Evolutionary conservation across 2,329 filamentous ascomycete species (phyloP), one percentile per base, ranked within the genome.

Genomic region (Proliferodiscus dingleyae): DNA sequence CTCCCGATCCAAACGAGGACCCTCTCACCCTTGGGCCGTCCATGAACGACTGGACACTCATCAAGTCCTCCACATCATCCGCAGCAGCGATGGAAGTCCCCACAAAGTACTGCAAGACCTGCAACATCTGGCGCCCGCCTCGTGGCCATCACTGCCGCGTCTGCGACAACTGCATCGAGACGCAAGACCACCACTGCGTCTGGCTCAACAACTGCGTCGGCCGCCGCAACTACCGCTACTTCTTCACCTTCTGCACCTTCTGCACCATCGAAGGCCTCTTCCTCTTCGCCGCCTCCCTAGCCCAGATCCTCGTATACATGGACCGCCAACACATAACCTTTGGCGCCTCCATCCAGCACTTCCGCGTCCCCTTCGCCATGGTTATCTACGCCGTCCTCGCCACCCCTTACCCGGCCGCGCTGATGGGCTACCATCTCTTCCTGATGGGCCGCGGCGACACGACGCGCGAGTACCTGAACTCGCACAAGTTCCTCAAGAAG

Each of bases 181-280:
- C 89, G 0, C 89, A 96, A 56, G 93, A 98, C 62, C 93, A 98
- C 62, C 93, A 98, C 68, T 98, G 93, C 61, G 90, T 97, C 13
- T 98, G 93, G 93, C 79, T 98, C 53, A 98, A 98, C 70, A 98
- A 98, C 66, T 98, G 93, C 56, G 85, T 98, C 40, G 93, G 93
- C 34, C 85, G 91, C 55, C 87, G 93, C 59, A 98, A 98, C 69
- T 98, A 98, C 69, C 88, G 93, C 53, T 97, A 91, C 67, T 98
- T 98, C 68, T 96, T 97, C 65, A 79, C 86, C 9, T 98, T 96
- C 66, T 83, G 98, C 54, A 81, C 80, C 43, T 81, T 84, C 11
- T 81, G 80, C n/a, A 89, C 88, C 0, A 55, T 96, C 26, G 74
- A 96, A 15, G 78, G 83, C 0, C 62, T 89, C 13, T 91, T 87